These are phyloP conservation scores for Colletotrichum theobromicola DNA, from an alignment of 2,329 filamentous ascomycete species.

Conservation along the genomic window DNA sequence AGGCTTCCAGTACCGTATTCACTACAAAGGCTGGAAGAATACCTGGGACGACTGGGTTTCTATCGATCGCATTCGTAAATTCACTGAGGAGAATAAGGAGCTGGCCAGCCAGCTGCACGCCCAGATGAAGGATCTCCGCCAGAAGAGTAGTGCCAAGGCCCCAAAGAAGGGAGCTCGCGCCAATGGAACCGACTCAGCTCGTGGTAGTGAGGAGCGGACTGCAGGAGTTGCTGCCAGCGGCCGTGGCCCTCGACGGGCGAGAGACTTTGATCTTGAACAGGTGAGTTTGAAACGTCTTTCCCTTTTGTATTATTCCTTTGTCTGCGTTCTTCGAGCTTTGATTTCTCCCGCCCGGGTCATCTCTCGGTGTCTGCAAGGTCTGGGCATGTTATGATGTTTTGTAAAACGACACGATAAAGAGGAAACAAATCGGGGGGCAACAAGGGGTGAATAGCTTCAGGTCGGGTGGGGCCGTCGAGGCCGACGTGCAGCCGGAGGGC, in stretches of 20 bases:
- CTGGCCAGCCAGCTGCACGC: conserved; percentile 77
- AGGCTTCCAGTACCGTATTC: conserved; percentile 85
- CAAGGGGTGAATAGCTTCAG: conserved; percentile 3
- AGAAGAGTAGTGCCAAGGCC: conserved; percentile 55
- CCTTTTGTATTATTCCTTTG: conserved; percentile 22
- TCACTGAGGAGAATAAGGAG: conserved; percentile 93
- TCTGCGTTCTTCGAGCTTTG: neutral
- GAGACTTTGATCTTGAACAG: conserved; percentile 84
- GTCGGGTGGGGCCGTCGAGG: neutral
- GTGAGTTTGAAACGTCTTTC: conserved; percentile 53
- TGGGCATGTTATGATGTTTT: neutral
- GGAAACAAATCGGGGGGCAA: neutral
- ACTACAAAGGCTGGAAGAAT: conserved; percentile 99
- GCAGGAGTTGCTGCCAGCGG: conserved; percentile 63
- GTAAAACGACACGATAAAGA: neutral
- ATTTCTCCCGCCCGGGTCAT: neutral
- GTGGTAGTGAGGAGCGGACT: conserved; percentile 80
- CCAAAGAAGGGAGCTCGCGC: conserved; percentile 53
- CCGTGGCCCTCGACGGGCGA: conserved; percentile 74
- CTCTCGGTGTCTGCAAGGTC: neutral
- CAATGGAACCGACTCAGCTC: conserved; percentile 64
- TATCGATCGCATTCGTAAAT: conserved; percentile 90
- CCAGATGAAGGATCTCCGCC: conserved; percentile 67
- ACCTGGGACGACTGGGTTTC: conserved; percentile 99
- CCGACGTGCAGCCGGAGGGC: neutral